Evolutionary conservation across 805 yeast species (phyloP).

Genomic region (Tetrapisispora nanseiensis): DNA sequence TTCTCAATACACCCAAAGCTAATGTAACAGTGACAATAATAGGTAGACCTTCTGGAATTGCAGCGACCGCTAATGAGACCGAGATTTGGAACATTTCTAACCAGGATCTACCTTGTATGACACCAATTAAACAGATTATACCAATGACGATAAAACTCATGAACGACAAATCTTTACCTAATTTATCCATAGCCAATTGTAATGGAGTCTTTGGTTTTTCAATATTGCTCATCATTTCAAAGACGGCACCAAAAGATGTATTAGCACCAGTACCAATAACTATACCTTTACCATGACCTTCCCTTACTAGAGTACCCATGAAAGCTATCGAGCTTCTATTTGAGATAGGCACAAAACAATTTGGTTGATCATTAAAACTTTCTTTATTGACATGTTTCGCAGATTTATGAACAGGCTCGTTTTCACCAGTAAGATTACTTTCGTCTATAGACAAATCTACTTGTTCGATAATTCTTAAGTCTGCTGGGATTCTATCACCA

Average conservation of each 20-base stretch:
- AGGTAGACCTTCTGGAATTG: slow-evolving; percentile 97
- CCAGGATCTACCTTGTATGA: slow-evolving; percentile 89
- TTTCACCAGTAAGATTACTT: slow-evolving; percentile 92
- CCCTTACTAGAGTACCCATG: slow-evolving; percentile 96
- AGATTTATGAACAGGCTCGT: slow-evolving; percentile 69
- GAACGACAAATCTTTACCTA: slow-evolving; percentile 82
- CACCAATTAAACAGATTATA: slow-evolving; percentile 80
- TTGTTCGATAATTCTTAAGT: slow-evolving; percentile 68
- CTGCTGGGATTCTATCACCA: slow-evolving; percentile 97
- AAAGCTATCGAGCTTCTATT: slow-evolving; percentile 75
- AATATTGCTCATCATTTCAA: slow-evolving; percentile 88
- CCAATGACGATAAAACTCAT: slow-evolving; percentile 85
- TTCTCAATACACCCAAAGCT: slow-evolving; percentile 90
- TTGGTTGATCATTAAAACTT: slow-evolving; percentile 21
- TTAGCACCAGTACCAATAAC: slow-evolving; percentile 83
- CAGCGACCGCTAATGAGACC: slow-evolving; percentile 96
- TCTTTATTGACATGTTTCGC: slow-evolving; percentile 34
- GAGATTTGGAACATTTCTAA: slow-evolving; percentile 96
- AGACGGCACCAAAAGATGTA: slow-evolving; percentile 91
- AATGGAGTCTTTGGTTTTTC: slow-evolving; percentile 97
- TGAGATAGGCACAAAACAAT: slow-evolving; percentile 42
- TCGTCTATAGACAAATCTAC: slow-evolving; percentile 83
- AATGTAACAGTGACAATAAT: slow-evolving; percentile 95
- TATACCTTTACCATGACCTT: slow-evolving; percentile 89
- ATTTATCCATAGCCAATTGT: slow-evolving; percentile 88